Evolutionary conservation across 441 rosid genomes (phyloP).

Genomic region (Lepidium campestre): DNA sequence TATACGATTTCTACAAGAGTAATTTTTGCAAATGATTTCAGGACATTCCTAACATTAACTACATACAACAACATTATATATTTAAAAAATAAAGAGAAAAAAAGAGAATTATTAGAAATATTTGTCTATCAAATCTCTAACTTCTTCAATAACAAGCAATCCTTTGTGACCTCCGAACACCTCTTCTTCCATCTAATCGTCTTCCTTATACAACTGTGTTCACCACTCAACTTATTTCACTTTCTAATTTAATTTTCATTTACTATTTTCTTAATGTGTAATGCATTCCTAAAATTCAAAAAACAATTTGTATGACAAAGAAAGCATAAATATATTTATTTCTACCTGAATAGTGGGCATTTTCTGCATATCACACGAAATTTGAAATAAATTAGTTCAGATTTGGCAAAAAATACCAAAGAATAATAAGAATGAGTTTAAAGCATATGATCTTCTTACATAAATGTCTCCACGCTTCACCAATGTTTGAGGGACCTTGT

Average conservation of each 20-base stretch:
- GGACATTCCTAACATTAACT: too few relatives aligned
- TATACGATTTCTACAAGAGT: too few relatives aligned
- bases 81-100: background rate
- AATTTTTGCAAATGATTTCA: too few relatives aligned
- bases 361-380: constrained; percentile 39
- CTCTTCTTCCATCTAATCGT: constrained; percentile 82
- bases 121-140: constrained; percentile 59
- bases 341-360: constrained; percentile 97
- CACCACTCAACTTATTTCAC: background rate
- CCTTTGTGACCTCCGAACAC: constrained; percentile 84
- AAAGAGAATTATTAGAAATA: constrained; percentile 32
- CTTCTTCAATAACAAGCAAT: constrained; percentile 82
- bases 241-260: background rate
- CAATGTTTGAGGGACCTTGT: constrained; percentile 70
- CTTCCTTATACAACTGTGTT: constrained; percentile 79
- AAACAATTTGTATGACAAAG: background rate
- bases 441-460: constrained; percentile 44
- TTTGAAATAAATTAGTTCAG: background rate
- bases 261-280: background rate
- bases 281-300: background rate
- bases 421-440: background rate
- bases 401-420: background rate
- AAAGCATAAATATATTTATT: too few relatives aligned
- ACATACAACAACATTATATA: too few relatives aligned
- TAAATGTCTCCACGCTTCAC: constrained; percentile 84